Base-by-base conservation (phyloP, 2,329 filamentous ascomycete species). In the Fusarium napiforme region DNA sequence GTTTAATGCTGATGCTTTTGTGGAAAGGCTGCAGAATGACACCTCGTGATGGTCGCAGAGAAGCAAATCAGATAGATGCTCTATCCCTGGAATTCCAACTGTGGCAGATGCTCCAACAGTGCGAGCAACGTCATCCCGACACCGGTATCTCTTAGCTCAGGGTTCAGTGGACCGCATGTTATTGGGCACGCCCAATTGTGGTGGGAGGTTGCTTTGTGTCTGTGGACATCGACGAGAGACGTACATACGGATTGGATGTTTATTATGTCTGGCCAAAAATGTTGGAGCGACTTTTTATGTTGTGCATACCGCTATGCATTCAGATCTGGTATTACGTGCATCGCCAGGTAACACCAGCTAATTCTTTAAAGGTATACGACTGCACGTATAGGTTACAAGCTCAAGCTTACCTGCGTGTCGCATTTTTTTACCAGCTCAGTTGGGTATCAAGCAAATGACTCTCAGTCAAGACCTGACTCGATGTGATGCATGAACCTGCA, bases 281-380 rank as follows among this genome's bases (percentile, higher is more conserved):
- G 59, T 19, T 70, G 58, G 43, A 73, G 60, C 59, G 58, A 63
- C 61, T 67, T 67, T 39, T 68, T 70, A 75, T 76, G 74, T 77
- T 76, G 72, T 76, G 74, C 74, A 75, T 76, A 60, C 69, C 47
- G 49, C 73, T 77, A 61, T 75, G 70, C 72, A 75, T 68, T 53
- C 42, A 69, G 72, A 73, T 71, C 72, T 70, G 47, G 53, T 66
- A 69, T 65, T 70, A 53, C 69, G 55, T 76, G 72, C 67, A 71
- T 68, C 64, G 55, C 40, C 34, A 58, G 63, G 46, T 50, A 50
- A 50, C 50, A 32, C 62, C 36, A 62, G 49, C 58, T 49, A 52
- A 68, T 59, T 40, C 42, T 43, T 45, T 21, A 39, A 55, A 52
- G 58, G 57, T 52, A 56, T 56, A 47, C 43, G 36, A 40, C 37